Evolutionary conservation across 805 yeast genomes (phyloP).

Genomic region (Hanseniaspora guilliermondii): DNA sequence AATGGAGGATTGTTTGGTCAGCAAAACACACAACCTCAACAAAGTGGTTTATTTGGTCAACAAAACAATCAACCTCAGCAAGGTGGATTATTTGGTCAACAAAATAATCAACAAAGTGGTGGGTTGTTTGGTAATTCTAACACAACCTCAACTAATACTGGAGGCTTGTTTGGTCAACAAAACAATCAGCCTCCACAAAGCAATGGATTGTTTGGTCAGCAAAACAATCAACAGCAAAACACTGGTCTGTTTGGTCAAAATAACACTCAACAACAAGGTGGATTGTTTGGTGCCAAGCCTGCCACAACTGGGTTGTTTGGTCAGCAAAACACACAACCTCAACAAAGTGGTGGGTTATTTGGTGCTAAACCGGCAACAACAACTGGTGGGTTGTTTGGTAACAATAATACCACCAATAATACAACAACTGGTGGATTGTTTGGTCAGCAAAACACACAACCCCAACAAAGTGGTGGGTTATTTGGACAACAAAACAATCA

Average conservation of each 20-base stretch:
- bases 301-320: conserved; percentile 33
- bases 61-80: conserved; percentile 15
- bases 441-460: conserved; percentile 27
- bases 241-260: conserved; percentile 17
- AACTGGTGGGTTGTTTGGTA: conserved; percentile 27
- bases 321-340: conserved; percentile 21
- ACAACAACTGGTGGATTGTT: conserved; percentile 29
- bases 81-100: conserved; percentile 35
- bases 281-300: conserved; percentile 14
- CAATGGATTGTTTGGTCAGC: conserved; percentile 22
- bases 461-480: conserved; percentile 18
- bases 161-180: conserved; percentile 36
- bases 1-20: conserved; percentile 20
- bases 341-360: conserved; percentile 25
- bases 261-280: conserved; percentile 16
- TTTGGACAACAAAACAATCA: conserved; percentile 24
- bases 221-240: conserved; percentile 14
- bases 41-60: conserved; percentile 19
- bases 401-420: conserved; percentile 23
- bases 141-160: conserved; percentile 25
- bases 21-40: conserved; percentile 15
- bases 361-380: conserved; percentile 20
- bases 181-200: conserved; percentile 15
- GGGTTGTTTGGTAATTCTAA: conserved; percentile 15
- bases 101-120: conserved; percentile 12